Base-by-base conservation (phyloP, 441 rosid species). In the Sinapis alba region DNA sequence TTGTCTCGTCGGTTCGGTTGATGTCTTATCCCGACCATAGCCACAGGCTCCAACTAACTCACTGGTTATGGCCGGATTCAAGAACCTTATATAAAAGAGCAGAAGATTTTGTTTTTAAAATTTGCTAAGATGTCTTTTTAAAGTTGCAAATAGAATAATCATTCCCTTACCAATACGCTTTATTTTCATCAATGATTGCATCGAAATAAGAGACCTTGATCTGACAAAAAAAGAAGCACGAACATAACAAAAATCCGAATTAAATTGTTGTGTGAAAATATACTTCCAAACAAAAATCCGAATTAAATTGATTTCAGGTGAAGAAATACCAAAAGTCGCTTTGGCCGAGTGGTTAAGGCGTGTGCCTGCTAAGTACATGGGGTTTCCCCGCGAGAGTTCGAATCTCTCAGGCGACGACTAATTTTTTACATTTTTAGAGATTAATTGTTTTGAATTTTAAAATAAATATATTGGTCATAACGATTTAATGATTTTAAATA, bases 351-450 rank as follows among this genome's bases (percentile, higher is more conserved):
- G 96, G 98, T 92, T 89, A 89, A 92, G 97, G 94, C 90, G 96
- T 87, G 90, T 89, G 97, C 98, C 93, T 90, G 93, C 92, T 87
- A 90, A 90, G 98, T 85, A 89, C 92, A 85, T 88, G 95, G 94
- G 97, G 79, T 90, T 71, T 82, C 80, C 95, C 97, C 91, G 95
- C 97, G 97, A 88, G 97, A 91, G 97, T 91, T 93, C 93, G 93
- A 89, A 88, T 87, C 92, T 90, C 90, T 91, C 90, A 87, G 98
- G 97, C 97, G 91, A 85, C 90, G 90, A 12, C 10, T 2, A 7
- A 0, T 16, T 16, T 47, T 47, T 47, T 16, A 47, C 54, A 16
- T 16, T 47, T 16, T 15, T 15, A 7, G 19, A 16, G 21, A 16
- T 15, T 47, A 6, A 7, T 47, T 47, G 20, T 47, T 47, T 15